A percentile compares a stretch with the other conserved stretches of the same genome.
Evolutionary conservation across 2,329 filamentous ascomycete species (phyloP).

Genomic region (Tolypocladium tundrense): DNA sequence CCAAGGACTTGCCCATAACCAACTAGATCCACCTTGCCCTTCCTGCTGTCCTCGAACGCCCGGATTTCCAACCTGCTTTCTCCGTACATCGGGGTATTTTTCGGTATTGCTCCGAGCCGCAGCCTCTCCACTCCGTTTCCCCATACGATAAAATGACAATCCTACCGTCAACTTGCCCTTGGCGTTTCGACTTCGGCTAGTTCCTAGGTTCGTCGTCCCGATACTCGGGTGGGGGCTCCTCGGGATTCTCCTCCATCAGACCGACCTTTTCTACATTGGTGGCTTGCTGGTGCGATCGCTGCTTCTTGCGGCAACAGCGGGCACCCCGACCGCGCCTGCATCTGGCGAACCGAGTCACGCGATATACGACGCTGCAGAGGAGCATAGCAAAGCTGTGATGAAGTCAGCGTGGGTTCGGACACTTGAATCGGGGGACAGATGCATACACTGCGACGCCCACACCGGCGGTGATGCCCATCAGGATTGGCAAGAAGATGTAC

Average conservation of each 20-base stretch:
- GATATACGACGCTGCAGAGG: conserved; percentile 50
- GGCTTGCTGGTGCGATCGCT: neutral
- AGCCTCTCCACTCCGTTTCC: neutral
- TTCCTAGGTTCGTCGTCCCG: conserved; percentile 13
- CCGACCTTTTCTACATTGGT: conserved; percentile 38
- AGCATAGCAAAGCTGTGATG: conserved; percentile 49
- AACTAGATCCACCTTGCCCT: neutral
- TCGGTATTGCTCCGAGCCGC: neutral
- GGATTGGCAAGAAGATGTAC: conserved; percentile 56
- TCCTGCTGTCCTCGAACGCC: neutral
- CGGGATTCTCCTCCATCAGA: conserved; percentile 30
- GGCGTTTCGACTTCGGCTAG: conserved; percentile 3
- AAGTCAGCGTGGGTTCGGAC: conserved; percentile 10
- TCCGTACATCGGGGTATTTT: neutral
- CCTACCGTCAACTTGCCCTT: neutral
- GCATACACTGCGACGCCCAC: conserved; percentile 54
- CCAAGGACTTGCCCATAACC: neutral
- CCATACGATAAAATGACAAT: neutral
- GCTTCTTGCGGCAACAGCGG: conserved; percentile 6
- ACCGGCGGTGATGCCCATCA: conserved; percentile 59
- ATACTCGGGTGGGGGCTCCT: conserved; percentile 18
- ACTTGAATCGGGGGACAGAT: neutral
- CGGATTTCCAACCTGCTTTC: neutral
- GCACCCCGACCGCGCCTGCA: conserved; percentile 6
- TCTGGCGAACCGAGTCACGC: conserved; percentile 42